A percentile compares a stretch with the other conserved stretches of the same genome.
phyloP scores from a whole-genome alignment of 345 rosid species.

The Corchorus olitorius region DNA sequence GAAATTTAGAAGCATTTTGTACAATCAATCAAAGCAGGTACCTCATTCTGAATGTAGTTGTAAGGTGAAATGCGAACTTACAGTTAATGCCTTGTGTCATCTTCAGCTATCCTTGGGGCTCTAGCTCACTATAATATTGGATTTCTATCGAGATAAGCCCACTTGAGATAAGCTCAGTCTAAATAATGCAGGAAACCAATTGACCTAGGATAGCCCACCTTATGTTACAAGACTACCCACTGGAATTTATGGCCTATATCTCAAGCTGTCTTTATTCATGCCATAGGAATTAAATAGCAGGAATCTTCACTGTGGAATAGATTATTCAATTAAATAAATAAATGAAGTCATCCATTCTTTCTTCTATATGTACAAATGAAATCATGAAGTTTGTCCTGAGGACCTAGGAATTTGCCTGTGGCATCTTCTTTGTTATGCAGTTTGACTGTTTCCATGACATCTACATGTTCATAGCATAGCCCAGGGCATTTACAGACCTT shows the following conservation, averaged over 20 bases:
- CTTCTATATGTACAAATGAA: not conserved
- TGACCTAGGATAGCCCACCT: constrained; percentile 3
- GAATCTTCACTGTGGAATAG: not conserved
- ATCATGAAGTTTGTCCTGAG: not conserved
- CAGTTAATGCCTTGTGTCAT: not conserved
- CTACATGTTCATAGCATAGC: not conserved
- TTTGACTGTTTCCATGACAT: not conserved
- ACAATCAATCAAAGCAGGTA: constrained; percentile 17
- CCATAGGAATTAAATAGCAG: not conserved
- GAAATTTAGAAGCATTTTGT: constrained; percentile 22
- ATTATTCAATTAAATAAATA: not conserved
- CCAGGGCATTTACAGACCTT: not conserved
- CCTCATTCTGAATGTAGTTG: not conserved
- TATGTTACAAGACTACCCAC: not conserved
- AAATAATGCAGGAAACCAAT: not conserved
- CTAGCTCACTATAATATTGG: not conserved
- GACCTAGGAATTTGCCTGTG: not conserved
- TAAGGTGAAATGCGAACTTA: not conserved
- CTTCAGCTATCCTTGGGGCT: not conserved
- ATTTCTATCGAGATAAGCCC: not conserved
- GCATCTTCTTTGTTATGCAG: not conserved
- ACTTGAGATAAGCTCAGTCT: not conserved
- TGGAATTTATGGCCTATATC: not conserved
- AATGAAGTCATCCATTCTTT: not conserved
- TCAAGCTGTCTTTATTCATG: not conserved